Evolutionary conservation across 495 filamentous ascomycete species (phyloP).

Genomic region (Pseudomonodictys pantanalensis): DNA sequence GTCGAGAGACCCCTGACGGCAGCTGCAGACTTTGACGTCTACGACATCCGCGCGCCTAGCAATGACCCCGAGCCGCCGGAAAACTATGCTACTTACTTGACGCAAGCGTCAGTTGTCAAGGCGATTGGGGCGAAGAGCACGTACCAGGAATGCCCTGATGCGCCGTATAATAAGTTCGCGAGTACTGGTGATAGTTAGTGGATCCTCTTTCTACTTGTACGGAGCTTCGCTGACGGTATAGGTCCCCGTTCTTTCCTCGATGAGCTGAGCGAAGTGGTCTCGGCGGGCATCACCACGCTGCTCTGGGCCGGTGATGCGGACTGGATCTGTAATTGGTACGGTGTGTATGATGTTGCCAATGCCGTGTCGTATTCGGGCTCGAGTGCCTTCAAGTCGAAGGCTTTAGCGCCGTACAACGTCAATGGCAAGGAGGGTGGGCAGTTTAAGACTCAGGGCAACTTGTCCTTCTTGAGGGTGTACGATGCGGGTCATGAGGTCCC

Average conservation of each 20-base stretch:
- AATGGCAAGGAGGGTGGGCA: no score
- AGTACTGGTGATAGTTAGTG: slow-evolving; percentile 49
- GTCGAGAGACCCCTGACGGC: slow-evolving; percentile 46
- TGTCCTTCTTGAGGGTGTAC: no score
- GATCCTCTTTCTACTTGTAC: slow-evolving; percentile 46
- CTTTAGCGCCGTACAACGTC: slow-evolving; percentile 48
- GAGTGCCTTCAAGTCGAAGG: slow-evolving; percentile 42
- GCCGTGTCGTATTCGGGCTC: slow-evolving; percentile 36
- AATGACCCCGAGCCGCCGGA: slow-evolving; percentile 50
- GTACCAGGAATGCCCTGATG: slow-evolving; percentile 49
- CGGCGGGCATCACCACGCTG: slow-evolving; percentile 48
- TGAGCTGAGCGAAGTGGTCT: slow-evolving; percentile 49
- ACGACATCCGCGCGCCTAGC: slow-evolving; percentile 50
- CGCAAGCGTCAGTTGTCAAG: slow-evolving; percentile 42
- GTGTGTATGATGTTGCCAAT: slow-evolving; percentile 47
- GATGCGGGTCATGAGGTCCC: no score
- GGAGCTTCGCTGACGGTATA: slow-evolving; percentile 40
- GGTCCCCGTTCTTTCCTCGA: slow-evolving; percentile 50
- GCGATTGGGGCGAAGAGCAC: slow-evolving; percentile 52
- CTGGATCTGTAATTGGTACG: slow-evolving; percentile 58
- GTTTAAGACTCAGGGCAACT: no score
- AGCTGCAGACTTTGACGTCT: slow-evolving; percentile 47
- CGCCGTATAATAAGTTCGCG: slow-evolving; percentile 44
- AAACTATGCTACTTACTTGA: slow-evolving; percentile 50
- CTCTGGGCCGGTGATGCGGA: slow-evolving; percentile 53